phyloP scores from a whole-genome alignment of 768 basidiomycete genomes.

The Lactarius hengduanensis region DNA sequence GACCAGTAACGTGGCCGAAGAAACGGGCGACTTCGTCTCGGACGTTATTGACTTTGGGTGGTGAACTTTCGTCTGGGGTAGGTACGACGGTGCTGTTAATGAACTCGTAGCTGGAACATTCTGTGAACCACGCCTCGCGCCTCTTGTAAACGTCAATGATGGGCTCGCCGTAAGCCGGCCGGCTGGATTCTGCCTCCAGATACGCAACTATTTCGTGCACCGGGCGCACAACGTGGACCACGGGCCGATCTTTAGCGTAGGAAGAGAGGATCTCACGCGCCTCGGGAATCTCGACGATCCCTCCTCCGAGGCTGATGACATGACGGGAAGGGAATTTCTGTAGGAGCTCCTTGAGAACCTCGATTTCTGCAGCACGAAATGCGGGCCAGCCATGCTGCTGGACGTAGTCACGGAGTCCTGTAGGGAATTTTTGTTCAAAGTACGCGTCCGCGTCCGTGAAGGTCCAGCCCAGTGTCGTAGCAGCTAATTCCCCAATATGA shows the following conservation, averaged over 20 bases:
- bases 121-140: slow-evolving; percentile 82
- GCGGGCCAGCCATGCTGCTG: slow-evolving; percentile 81
- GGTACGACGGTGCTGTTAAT: slow-evolving; percentile 60
- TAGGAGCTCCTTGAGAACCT: slow-evolving; percentile 67
- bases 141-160: slow-evolving; percentile 81
- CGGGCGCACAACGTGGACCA: slow-evolving; percentile 83
- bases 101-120: slow-evolving; percentile 81
- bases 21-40: slow-evolving; percentile 72
- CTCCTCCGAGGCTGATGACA: slow-evolving; percentile 90
- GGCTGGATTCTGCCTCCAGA: slow-evolving; percentile 66
- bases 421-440: slow-evolving; percentile 64
- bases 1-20: slow-evolving; percentile 84
- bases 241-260: slow-evolving; percentile 64
- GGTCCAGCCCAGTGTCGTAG: slow-evolving; percentile 65
- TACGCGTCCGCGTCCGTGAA: slow-evolving; percentile 83
- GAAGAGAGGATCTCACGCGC: slow-evolving; percentile 70
- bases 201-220: slow-evolving; percentile 80
- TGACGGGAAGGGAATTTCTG: slow-evolving; percentile 52
- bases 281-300: slow-evolving; percentile 82
- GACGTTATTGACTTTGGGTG: slow-evolving; percentile 37
- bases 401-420: slow-evolving; percentile 73
- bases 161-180: slow-evolving; percentile 89
- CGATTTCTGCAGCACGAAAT: slow-evolving; percentile 80
- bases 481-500: slow-evolving; percentile 77
- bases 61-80: slow-evolving; percentile 21